Evolutionary conservation across 2,329 filamentous ascomycete species (phyloP), one percentile per base, ranked within the genome.

Genomic region (Fusarium sp.): DNA sequence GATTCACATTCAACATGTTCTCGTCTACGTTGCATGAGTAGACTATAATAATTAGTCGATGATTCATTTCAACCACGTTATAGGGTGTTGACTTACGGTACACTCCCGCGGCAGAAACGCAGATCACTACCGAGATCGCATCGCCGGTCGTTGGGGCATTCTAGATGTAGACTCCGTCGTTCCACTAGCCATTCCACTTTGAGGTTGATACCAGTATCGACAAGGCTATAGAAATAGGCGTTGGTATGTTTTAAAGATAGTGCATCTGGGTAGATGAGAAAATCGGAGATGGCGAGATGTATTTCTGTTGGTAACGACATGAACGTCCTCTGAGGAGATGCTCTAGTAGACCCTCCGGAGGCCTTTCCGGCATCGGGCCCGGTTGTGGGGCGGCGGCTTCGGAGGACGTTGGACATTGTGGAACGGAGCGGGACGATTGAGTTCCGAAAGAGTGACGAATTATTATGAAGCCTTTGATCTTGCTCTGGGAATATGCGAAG

Each of bases 131-230:
- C 84, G 35, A 91, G 77, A 68, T 90, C 88, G 67, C 89, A 91
- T 17, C 84, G 81, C 59, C 81, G 80, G 69, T 89, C 83, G 61
- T 88, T 89, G 8, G 91, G 92, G 73, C 90, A 92, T 71, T 92
- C 88, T 13, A 93, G 85, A 64, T 91, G 89, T 39, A 90, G 83
- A 49, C 83, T 86, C 22, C 90, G 86, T 17, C 91, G 86, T 73
- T 91, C 86, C 65, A 93, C 84, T 8, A 93, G 84, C 92, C 92
- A 94, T 63, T 88, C 86, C 17, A 93, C 86, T 77, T 93, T 93
- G 47, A 93, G 83, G 33, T 84, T 80, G 35, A 93, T 83, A 39
- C 89, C 90, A 1, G 91, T 93, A 78, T 91, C 86, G 68, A 93
- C 90, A 4, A 92, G 80, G 52, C 79, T 75, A 81, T 90, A 91